phyloP scores from a whole-genome alignment of 805 yeast species.

The Scheffersomyces lignosus region DNA sequence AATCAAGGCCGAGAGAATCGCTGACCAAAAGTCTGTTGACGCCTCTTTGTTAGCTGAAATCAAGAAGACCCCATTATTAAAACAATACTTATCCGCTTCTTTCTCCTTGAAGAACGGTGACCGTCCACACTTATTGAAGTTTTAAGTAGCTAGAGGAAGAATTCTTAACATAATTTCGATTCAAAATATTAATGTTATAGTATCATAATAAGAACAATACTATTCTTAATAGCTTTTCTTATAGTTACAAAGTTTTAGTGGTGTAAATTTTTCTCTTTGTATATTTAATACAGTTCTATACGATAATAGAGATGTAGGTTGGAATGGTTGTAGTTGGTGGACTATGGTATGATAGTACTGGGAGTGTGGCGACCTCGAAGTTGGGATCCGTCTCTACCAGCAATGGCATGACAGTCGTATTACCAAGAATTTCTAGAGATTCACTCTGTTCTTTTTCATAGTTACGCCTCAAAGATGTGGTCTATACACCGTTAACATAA shows the following conservation, averaged over 20 bases:
- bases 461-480: too few relatives aligned
- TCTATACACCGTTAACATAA: too few relatives aligned
- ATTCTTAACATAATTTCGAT: too few relatives aligned
- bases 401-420: too few relatives aligned
- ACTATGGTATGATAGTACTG: too few relatives aligned
- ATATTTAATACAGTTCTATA: constrained; percentile 26
- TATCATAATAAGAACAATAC: background rate
- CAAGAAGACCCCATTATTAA: constrained; percentile 95
- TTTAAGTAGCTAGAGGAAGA: constrained; percentile 50
- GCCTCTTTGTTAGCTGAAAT: constrained; percentile 88
- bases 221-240: background rate
- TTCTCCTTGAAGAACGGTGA: constrained; percentile 98
- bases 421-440: too few relatives aligned
- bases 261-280: constrained; percentile 25
- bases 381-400: too few relatives aligned
- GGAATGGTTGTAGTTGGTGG: background rate
- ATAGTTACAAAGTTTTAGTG: constrained; percentile 8
- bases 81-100: constrained; percentile 92
- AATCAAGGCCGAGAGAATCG: constrained; percentile 89
- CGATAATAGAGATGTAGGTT: background rate
- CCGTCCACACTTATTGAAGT: constrained; percentile 96
- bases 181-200: constrained; percentile 5
- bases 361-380: too few relatives aligned
- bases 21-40: constrained; percentile 96
- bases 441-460: too few relatives aligned